Base-by-base conservation (phyloP, 441 rosid genomes). In the Geranium incanum region DNA sequence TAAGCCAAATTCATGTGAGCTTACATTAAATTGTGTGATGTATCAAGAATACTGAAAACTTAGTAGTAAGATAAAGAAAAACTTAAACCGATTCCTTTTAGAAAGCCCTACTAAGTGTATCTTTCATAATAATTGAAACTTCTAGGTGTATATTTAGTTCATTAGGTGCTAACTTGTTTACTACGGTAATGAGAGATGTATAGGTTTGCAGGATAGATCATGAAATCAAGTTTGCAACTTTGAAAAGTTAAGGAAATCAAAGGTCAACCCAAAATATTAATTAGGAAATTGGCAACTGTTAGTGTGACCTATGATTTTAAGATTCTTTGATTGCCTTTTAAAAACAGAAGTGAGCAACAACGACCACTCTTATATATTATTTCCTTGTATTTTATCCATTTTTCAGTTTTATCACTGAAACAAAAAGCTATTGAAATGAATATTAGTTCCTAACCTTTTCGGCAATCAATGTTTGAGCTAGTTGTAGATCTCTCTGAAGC, bases 401-500 rank as follows among this genome's bases (percentile, higher is more conserved):
- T 18, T 13, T 15, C 33, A 28, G 21, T 28, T 52, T 52, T 13
- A 52, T 52, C 60, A 52, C n/a, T 52, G 16, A 39, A 52, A 52
- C 19, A 52, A 52, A 52, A 52, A 16, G 3, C 5, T 12, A 3
- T 13, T 13, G n/a, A 13, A 52, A 2, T 15, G 18, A 52, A 18
- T 41, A 13, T 23, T 18, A 11, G 66, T 21, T 70, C 39, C 75
- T 78, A 68, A 90, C 96, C 96, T 85, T 85, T 78, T 84, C 85
- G 65, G 77, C 60, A 62, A 81, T 72, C 36, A 81, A 67, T 68
- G 79, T 79, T 73, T 84, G 84, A 74, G 87, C 78, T 0, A 78
- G 76, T 73, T 81, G 71, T 70, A 88, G 76, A 71, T 88, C 93
- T 77, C 76, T 85, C 73, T 86, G 83, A 79, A 86, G 86, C 75